These are phyloP conservation scores for Hexamita inflata DNA, from an alignment of 208 protist genomes.

Conservation along the genomic window DNA sequence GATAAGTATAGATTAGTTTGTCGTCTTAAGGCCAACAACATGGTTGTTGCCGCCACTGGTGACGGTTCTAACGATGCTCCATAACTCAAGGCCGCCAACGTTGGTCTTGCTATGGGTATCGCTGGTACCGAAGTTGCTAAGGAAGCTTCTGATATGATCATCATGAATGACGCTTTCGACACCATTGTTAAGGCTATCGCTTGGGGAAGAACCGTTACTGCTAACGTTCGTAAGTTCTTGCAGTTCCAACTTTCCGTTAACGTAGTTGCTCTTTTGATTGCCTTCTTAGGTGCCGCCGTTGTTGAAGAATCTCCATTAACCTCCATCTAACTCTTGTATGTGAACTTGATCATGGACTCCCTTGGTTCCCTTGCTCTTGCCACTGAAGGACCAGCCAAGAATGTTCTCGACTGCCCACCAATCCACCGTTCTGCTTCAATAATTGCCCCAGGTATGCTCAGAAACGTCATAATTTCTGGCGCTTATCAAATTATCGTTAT, in stretches of 20 bases:
- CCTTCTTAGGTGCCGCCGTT: constrained; percentile 61
- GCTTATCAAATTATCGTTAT: constrained; percentile 26
- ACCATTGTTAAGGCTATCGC: constrained; percentile 82
- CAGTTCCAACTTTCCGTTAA: constrained; percentile 95
- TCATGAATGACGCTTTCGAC: constrained; percentile 91
- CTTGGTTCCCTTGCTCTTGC: constrained; percentile 82
- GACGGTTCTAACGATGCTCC: constrained; percentile 76
- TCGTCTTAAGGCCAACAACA: not conserved
- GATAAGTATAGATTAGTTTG: constrained; percentile 39
- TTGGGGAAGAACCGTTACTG: constrained; percentile 88
- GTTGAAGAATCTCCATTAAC: constrained; percentile 35
- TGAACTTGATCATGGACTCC: constrained; percentile 97
- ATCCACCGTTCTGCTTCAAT: constrained; percentile 7
- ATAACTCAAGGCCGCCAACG: constrained; percentile 74
- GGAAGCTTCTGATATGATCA: constrained; percentile 66
- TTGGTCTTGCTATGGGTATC: constrained; percentile 87
- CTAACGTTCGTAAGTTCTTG: constrained; percentile 33
- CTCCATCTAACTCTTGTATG: constrained; percentile 74
- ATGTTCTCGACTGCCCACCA: constrained; percentile 28
- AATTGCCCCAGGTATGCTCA: constrained; percentile 28
- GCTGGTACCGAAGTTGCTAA: constrained; percentile 79
- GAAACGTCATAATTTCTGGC: constrained; percentile 16
- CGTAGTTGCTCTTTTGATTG: constrained; percentile 69
- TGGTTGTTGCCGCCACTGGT: constrained; percentile 41
- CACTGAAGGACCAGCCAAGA: constrained; percentile 67